Evolutionary conservation across 2,329 filamentous ascomycete species (phyloP).

Genomic region (Ophiostoma sp.): DNA sequence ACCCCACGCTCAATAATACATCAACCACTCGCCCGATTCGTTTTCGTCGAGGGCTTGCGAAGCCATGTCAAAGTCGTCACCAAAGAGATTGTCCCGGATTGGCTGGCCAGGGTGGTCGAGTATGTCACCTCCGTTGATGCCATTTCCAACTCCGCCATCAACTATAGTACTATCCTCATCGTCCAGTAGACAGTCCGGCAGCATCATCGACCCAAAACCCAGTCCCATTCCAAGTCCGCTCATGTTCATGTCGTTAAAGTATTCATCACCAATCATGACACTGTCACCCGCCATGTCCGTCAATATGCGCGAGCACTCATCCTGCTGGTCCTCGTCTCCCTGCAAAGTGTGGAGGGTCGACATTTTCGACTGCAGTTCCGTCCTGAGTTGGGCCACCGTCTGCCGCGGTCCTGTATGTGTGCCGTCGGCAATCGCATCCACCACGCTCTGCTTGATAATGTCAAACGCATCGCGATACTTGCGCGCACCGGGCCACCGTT

Average conservation of each 20-base stretch:
- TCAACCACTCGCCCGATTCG: constrained; percentile 16
- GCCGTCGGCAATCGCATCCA: constrained; percentile 34
- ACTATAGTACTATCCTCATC: not conserved
- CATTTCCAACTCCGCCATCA: not conserved
- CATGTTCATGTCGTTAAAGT: not conserved
- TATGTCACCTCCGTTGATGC: not conserved
- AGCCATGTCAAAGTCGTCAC: not conserved
- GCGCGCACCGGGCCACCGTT: constrained; percentile 37
- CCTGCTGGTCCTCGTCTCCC: constrained; percentile 21
- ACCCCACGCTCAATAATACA: constrained; percentile 7
- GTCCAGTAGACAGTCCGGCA: not conserved
- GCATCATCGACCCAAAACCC: not conserved
- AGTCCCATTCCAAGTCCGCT: not conserved
- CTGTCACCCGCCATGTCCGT: constrained; percentile 12
- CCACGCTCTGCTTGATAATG: constrained; percentile 35
- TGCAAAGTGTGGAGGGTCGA: constrained; percentile 12
- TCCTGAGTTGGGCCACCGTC: constrained; percentile 13
- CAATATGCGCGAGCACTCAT: constrained; percentile 16
- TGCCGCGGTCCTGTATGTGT: constrained; percentile 29
- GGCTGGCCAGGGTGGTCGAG: not conserved
- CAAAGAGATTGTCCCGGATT: not conserved
- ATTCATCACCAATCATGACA: not conserved
- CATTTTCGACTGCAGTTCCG: constrained; percentile 1
- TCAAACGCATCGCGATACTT: constrained; percentile 39
- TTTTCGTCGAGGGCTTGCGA: not conserved